phyloP scores from a whole-genome alignment of 129 eudicot genomes.

The Flaveria bidentis region DNA sequence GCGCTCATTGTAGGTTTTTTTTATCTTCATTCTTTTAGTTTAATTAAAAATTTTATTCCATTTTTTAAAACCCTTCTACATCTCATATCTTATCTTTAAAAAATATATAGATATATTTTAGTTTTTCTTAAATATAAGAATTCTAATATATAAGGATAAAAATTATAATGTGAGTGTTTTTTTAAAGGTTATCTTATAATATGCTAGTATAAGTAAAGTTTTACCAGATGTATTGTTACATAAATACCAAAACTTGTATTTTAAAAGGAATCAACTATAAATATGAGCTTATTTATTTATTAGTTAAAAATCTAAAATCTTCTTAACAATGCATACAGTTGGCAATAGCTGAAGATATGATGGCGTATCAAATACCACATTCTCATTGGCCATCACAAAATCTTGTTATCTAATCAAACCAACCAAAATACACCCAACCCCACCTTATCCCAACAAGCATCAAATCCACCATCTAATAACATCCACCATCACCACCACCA shows the following conservation, averaged over 20 bases:
- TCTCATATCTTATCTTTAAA: no score
- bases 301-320: background rate
- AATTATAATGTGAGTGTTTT: no score
- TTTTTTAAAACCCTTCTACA: no score
- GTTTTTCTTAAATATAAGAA: no score
- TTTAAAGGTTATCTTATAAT: no score
- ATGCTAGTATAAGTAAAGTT: no score
- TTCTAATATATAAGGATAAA: no score
- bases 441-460: conserved; percentile 17
- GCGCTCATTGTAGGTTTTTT: no score
- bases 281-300: background rate
- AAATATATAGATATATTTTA: no score
- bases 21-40: no score
- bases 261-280: background rate
- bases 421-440: conserved; percentile 21
- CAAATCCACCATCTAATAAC: conserved; percentile 12
- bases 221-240: no score
- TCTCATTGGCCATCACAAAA: conserved; percentile 30
- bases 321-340: background rate
- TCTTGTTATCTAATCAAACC: conserved; percentile 33
- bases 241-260: background rate
- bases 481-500: background rate
- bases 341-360: conserved; percentile 27
- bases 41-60: no score
- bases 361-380: conserved; percentile 24